Percentiles rank a stretch among this genome's conserved stretches.
Evolutionary conservation across 2,329 filamentous ascomycete genomes (phyloP).

Genomic region (Ascocoryne sarcoides): DNA sequence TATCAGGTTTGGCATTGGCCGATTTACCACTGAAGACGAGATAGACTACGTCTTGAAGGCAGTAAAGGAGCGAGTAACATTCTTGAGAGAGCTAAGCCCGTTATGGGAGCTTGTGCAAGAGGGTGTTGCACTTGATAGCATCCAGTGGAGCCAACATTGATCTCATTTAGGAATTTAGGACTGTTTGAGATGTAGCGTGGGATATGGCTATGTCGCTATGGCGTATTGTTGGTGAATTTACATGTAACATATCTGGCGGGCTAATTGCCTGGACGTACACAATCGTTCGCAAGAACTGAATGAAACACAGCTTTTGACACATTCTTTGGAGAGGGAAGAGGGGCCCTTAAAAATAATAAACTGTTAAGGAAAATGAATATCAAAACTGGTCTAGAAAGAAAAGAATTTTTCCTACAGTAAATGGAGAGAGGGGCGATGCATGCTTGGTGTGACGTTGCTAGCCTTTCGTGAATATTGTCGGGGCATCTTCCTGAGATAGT

Average conservation of each 20-base stretch:
- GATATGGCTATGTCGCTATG: too few relatives aligned
- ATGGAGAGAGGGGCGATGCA: too few relatives aligned
- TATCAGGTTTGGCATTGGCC: constrained; percentile 94
- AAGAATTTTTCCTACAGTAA: too few relatives aligned
- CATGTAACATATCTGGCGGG: neutral
- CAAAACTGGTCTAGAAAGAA: too few relatives aligned
- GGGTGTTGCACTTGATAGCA: constrained; percentile 88
- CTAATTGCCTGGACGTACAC: constrained; percentile 7
- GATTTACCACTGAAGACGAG: constrained; percentile 90
- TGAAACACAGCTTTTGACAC: too few relatives aligned
- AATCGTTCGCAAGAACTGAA: constrained; percentile 8
- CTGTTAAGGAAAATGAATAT: too few relatives aligned
- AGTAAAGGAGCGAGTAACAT: constrained; percentile 80
- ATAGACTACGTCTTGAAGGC: constrained; percentile 97
- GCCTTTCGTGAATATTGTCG: too few relatives aligned
- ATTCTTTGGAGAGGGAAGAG: constrained; percentile 5
- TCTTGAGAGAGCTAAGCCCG: constrained; percentile 88
- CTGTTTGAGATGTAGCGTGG: neutral
- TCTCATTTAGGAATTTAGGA: constrained; percentile 1
- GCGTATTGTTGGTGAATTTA: neutral
- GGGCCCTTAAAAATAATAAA: neutral
- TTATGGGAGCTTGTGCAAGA: constrained; percentile 98
- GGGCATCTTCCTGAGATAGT: too few relatives aligned
- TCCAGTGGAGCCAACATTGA: constrained; percentile 96
- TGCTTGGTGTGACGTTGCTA: too few relatives aligned